A percentile compares a stretch with the other conserved stretches of the same genome.
These are phyloP conservation scores for Byssochlamys sp. DNA, from an alignment of 2,329 filamentous ascomycete species.

Conservation along the genomic window DNA sequence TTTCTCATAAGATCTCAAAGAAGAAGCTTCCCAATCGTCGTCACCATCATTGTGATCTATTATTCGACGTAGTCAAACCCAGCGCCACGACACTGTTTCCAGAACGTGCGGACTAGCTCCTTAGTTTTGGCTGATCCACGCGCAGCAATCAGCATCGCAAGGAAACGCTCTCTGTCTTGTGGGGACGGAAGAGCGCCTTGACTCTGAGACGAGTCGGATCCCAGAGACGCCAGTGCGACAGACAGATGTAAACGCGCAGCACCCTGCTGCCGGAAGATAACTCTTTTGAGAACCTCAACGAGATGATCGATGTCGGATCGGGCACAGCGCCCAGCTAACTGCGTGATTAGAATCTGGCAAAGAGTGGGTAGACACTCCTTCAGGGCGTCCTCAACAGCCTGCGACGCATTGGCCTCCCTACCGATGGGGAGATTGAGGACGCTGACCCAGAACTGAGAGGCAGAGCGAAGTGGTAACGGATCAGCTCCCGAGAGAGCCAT, in stretches of 20 bases:
- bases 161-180: conserved; percentile 32
- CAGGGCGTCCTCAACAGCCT: conserved; percentile 20
- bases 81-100: conserved; percentile 35
- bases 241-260: conserved; percentile 29
- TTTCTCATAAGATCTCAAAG: background rate
- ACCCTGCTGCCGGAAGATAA: conserved; percentile 33
- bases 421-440: conserved; percentile 25
- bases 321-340: conserved; percentile 35
- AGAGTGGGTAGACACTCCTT: conserved; percentile 28
- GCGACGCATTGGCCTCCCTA: conserved; percentile 12
- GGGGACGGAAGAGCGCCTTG: conserved; percentile 15
- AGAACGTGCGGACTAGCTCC: conserved; percentile 33
- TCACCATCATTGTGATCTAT: background rate
- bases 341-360: conserved; percentile 30
- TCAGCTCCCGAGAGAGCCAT: conserved; percentile 32
- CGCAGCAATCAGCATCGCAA: conserved; percentile 29
- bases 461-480: conserved; percentile 38
- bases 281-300: conserved; percentile 31
- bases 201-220: conserved; percentile 10
- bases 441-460: conserved; percentile 35
- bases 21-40: background rate
- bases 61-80: conserved; percentile 31
- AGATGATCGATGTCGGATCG: conserved; percentile 37
- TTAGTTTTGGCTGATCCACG: conserved; percentile 31
- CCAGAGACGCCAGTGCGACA: conserved; percentile 25